phyloP scores from a whole-genome alignment of 805 yeast genomes.

The Barnettozyma wickerhamii region DNA sequence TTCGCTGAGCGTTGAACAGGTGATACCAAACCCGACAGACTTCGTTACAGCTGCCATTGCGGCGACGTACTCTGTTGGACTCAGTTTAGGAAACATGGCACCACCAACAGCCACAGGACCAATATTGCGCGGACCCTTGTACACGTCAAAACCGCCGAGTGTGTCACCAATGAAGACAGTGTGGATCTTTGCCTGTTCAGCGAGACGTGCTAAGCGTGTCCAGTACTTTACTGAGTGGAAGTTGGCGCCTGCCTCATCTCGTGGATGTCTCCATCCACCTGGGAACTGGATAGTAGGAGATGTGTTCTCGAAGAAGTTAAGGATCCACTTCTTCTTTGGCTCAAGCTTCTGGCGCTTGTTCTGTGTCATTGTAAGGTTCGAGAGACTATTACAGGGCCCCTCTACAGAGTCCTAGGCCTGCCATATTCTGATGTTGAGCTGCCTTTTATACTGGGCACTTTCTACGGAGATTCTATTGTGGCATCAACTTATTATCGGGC shows the following conservation, averaged over 20 bases:
- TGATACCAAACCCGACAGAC: constrained; percentile 34
- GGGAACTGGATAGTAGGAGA: constrained; percentile 5
- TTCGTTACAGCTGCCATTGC: constrained; percentile 40
- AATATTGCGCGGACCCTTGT: constrained; percentile 22
- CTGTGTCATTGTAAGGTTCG: not conserved
- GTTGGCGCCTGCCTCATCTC: constrained; percentile 25
- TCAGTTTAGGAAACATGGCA: constrained; percentile 32
- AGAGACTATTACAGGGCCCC: no score
- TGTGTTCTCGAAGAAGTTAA: constrained; percentile 6
- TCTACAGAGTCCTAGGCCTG: no score
- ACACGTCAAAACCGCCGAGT: constrained; percentile 31
- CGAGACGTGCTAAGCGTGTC: constrained; percentile 31
- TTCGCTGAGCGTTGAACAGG: constrained; percentile 36
- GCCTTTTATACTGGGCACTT: no score
- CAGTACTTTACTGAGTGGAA: constrained; percentile 31
- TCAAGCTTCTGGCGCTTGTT: not conserved
- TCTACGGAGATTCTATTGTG: no score
- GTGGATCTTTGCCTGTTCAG: constrained; percentile 34
- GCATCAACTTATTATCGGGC: no score
- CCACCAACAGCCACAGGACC: constrained; percentile 16
- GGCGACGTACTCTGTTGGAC: constrained; percentile 33
- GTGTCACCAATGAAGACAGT: constrained; percentile 36
- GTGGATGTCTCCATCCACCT: constrained; percentile 33
- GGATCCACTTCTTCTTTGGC: constrained; percentile 4
- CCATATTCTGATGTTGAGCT: no score